phyloP scores from a whole-genome alignment of 148 eudicot species.

The Linanthus parryae region DNA sequence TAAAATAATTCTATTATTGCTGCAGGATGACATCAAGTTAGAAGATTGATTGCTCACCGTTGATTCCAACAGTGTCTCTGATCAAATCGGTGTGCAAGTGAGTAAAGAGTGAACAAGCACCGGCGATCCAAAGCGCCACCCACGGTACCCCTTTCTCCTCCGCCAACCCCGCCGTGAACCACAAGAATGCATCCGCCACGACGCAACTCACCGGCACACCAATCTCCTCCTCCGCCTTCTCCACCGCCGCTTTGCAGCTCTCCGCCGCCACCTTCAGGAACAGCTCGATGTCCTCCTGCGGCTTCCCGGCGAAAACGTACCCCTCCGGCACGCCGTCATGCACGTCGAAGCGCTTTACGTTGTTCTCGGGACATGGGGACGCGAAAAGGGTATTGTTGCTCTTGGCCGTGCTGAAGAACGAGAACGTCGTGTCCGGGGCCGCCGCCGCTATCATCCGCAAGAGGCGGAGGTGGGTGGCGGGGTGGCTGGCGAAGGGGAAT shows the following conservation, averaged over 20 bases:
- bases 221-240: constrained; percentile 25
- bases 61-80: background rate
- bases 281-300: constrained; percentile 16
- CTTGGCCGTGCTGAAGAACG: too few relatives aligned
- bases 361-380: constrained; percentile 8
- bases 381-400: too few relatives aligned
- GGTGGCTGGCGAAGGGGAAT: too few relatives aligned
- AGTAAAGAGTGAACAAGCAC: constrained; percentile 27
- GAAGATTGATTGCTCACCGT: background rate
- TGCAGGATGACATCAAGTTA: background rate
- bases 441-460: too few relatives aligned
- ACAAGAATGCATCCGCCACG: constrained; percentile 41
- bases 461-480: too few relatives aligned
- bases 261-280: constrained; percentile 22
- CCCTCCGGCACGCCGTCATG: constrained; percentile 3
- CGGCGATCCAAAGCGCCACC: constrained; percentile 41
- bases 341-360: constrained; percentile 18
- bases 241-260: constrained; percentile 17
- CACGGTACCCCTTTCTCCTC: constrained; percentile 31
- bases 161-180: constrained; percentile 47
- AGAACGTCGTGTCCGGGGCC: too few relatives aligned
- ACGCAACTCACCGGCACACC: constrained; percentile 34
- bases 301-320: constrained; percentile 8
- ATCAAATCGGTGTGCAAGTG: constrained; percentile 40
- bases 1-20: too few relatives aligned